These are phyloP conservation scores for Flaveria robusta DNA, from an alignment of 129 eudicot species.

Conservation along the genomic window DNA sequence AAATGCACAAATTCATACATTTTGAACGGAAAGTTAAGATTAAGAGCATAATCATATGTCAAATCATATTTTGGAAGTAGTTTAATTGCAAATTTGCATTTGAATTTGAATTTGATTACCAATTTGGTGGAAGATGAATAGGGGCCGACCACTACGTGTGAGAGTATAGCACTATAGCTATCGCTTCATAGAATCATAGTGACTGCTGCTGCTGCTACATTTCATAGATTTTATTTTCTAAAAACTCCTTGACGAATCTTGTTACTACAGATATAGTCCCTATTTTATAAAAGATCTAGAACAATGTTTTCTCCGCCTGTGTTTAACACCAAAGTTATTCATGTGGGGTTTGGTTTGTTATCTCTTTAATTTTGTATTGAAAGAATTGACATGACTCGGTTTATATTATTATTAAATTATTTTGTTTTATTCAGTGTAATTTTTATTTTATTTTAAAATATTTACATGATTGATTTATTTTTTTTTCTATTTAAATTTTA, in stretches of 20 bases:
- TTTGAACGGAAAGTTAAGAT: background rate
- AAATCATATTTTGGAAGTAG: slow-evolving; percentile 7
- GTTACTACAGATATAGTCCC: background rate
- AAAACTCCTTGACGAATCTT: slow-evolving; percentile 15
- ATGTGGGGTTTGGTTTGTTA: background rate
- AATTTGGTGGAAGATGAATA: slow-evolving; percentile 16
- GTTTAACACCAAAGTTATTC: background rate
- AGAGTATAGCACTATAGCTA: slow-evolving; percentile 20
- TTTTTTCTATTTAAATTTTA: too few relatives aligned
- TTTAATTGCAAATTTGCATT: slow-evolving; percentile 15
- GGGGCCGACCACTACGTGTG: slow-evolving; percentile 22
- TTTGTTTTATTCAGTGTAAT: too few relatives aligned
- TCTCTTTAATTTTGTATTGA: too few relatives aligned
- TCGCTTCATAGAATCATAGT: background rate
- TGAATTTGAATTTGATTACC: slow-evolving; percentile 24
- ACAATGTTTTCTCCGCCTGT: background rate
- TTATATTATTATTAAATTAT: too few relatives aligned
- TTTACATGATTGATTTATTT: too few relatives aligned
- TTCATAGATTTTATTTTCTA: background rate
- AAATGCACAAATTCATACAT: slow-evolving; percentile 27
- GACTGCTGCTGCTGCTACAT: slow-evolving; percentile 23
- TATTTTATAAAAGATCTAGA: background rate
- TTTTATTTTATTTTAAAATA: too few relatives aligned
- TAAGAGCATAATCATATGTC: slow-evolving; percentile 5
- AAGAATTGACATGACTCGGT: background rate